These are phyloP conservation scores for Lyophyllum shimeji DNA, from an alignment of 768 basidiomycete species.

Conservation along the genomic window DNA sequence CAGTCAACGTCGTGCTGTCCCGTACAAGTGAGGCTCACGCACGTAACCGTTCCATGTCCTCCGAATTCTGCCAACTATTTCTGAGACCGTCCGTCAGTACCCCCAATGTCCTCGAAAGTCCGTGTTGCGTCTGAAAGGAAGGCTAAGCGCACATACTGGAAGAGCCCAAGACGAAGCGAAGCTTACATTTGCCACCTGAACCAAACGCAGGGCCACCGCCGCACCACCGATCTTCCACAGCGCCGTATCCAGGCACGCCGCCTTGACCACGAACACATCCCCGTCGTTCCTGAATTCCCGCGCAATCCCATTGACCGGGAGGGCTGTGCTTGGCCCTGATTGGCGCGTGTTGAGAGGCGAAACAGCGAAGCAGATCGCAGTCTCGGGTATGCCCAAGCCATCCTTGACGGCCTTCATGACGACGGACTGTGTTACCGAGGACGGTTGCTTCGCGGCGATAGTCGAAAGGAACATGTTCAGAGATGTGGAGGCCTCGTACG, in stretches of 20 bases:
- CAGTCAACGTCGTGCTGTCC: neutral
- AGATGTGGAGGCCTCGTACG: conserved; percentile 83
- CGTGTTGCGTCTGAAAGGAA: conserved; percentile 61
- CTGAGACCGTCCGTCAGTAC: conserved; percentile 76
- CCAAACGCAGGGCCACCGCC: conserved; percentile 65
- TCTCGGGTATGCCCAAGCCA: conserved; percentile 42
- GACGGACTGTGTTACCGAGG: conserved; percentile 25
- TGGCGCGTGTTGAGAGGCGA: conserved; percentile 29
- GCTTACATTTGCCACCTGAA: conserved; percentile 76
- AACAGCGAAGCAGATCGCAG: conserved; percentile 39
- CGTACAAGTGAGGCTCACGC: conserved; percentile 26
- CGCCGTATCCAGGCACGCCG: conserved; percentile 66
- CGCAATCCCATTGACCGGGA: conserved; percentile 20
- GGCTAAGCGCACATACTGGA: conserved; percentile 40
- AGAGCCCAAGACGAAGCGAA: neutral
- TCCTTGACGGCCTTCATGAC: conserved; percentile 53
- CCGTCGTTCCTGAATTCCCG: conserved; percentile 37
- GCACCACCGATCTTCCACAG: conserved; percentile 86
- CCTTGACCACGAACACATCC: conserved; percentile 60
- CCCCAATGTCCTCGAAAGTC: conserved; percentile 69
- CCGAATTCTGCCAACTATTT: conserved; percentile 90
- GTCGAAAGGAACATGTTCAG: conserved; percentile 74
- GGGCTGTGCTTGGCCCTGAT: conserved; percentile 15
- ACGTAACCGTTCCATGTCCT: conserved; percentile 92
- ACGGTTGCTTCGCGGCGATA: conserved; percentile 33